Conservation (phyloP, 2,329 filamentous ascomycete genomes). For the Magnaporthiopsis rhizophila region DNA sequence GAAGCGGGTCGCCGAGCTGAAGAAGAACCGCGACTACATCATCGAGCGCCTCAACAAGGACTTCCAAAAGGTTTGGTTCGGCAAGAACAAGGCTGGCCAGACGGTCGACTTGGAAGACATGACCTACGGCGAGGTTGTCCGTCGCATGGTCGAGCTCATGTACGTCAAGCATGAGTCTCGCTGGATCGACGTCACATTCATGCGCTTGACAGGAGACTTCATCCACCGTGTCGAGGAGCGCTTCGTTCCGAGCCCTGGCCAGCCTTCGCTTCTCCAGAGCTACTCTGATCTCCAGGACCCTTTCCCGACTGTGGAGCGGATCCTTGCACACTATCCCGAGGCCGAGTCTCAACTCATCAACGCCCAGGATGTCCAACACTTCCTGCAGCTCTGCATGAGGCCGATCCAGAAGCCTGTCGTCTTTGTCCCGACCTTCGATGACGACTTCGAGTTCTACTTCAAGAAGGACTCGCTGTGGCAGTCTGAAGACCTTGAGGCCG, state of each 20-base stretch:
- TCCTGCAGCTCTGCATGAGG: conserved; percentile 84
- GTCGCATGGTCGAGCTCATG: conserved; percentile 80
- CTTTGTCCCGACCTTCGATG: conserved; percentile 90
- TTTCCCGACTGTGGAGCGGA: conserved; percentile 67
- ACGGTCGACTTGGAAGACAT: conserved; percentile 88
- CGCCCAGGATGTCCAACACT: conserved; percentile 96
- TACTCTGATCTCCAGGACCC: conserved; percentile 83
- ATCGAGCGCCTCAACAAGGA: conserved; percentile 94
- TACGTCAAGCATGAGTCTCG: conserved; percentile 85
- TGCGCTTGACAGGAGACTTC: conserved; percentile 83
- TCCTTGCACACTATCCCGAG: conserved; percentile 77
- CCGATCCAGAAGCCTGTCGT: conserved; percentile 93
- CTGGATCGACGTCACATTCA: conserved; percentile 85
- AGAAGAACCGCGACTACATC: conserved; percentile 83
- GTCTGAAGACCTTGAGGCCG: conserved; percentile 92
- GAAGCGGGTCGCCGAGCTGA: conserved; percentile 79
- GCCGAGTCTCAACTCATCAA: conserved; percentile 89
- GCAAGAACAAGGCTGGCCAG: conserved; percentile 70
- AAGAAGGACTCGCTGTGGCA: conserved; percentile 99
- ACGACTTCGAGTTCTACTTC: conserved; percentile 99
- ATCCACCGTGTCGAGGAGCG: conserved; percentile 96
- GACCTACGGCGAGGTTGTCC: conserved; percentile 85
- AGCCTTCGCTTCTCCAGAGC: conserved; percentile 78
- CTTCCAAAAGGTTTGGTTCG: conserved; percentile 97
- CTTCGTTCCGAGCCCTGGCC: conserved; percentile 65